Conservation (phyloP, 257 asterid species). For the Przewalskia tangutica region DNA sequence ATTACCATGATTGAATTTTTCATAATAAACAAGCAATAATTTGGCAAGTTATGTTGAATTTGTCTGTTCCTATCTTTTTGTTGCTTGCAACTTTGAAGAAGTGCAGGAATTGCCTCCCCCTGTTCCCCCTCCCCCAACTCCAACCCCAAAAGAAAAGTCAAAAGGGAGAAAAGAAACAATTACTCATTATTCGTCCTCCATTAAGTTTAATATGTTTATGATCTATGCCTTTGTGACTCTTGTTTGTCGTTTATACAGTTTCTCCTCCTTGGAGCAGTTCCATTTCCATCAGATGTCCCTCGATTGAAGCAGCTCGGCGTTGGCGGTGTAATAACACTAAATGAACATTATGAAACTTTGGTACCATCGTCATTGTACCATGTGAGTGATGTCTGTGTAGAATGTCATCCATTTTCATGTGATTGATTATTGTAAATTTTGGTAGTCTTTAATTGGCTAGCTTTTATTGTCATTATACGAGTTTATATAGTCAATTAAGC, state of each 20-base stretch:
- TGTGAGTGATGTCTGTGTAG: conserved; percentile 34
- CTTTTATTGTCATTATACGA: not conserved
- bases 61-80: not conserved
- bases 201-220: not conserved
- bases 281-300: conserved; percentile 82
- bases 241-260: conserved; percentile 30
- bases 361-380: conserved; percentile 77
- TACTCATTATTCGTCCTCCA: too few relatives aligned
- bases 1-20: not conserved
- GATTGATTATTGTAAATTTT: not conserved
- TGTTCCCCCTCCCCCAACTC: not conserved
- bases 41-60: not conserved
- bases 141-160: not conserved
- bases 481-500: not conserved
- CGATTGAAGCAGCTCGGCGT: conserved; percentile 89
- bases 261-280: conserved; percentile 89
- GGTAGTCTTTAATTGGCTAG: not conserved
- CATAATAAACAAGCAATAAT: not conserved
- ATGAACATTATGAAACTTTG: conserved; percentile 88
- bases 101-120: not conserved
- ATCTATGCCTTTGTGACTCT: not conserved
- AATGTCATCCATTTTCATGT: not conserved
- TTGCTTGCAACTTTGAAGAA: not conserved
- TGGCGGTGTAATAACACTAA: conserved; percentile 89
- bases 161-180: not conserved